A percentile compares a stretch with the other conserved stretches of the same genome.
These are phyloP conservation scores for Strobilomyces dryophilus DNA, from an alignment of 768 basidiomycete genomes.

Conservation along the genomic window DNA sequence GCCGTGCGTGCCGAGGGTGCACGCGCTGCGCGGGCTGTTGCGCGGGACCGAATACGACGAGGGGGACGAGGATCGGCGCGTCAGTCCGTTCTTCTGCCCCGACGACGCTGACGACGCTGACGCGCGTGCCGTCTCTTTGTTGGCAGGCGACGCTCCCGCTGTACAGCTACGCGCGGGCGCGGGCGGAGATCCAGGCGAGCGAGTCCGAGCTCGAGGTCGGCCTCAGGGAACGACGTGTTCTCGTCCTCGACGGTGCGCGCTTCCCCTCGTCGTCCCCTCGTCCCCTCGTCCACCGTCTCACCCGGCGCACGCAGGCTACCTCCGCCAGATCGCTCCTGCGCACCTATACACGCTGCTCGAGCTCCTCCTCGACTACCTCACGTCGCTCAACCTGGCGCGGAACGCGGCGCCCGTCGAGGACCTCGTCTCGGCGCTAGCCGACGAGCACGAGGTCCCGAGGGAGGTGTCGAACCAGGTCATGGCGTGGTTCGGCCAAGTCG, in stretches of 20 bases:
- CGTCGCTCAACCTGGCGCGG: slow-evolving; percentile 55
- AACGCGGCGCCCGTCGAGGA: slow-evolving; percentile 52
- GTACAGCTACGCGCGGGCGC: slow-evolving; percentile 53
- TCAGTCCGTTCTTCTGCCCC: slow-evolving; percentile 10
- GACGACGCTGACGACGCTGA: neutral
- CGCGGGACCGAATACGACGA: slow-evolving; percentile 71
- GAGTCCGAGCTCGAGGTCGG: slow-evolving; percentile 66
- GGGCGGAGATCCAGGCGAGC: slow-evolving; percentile 72
- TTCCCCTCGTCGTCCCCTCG: no score
- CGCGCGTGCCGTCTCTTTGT: neutral
- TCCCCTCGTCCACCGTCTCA: slow-evolving; percentile 1
- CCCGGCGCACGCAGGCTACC: slow-evolving; percentile 42
- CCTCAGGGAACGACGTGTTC: slow-evolving; percentile 63
- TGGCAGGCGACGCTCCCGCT: slow-evolving; percentile 41
- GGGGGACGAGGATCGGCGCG: slow-evolving; percentile 40
- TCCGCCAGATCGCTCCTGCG: slow-evolving; percentile 66
- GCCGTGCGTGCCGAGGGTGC: slow-evolving; percentile 71
- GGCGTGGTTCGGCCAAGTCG: slow-evolving; percentile 73
- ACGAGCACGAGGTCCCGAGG: slow-evolving; percentile 68
- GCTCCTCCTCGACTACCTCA: slow-evolving; percentile 67
- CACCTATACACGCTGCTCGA: slow-evolving; percentile 72
- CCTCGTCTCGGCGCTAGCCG: slow-evolving; percentile 56
- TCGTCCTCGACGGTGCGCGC: slow-evolving; percentile 66
- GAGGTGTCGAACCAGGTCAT: slow-evolving; percentile 66
- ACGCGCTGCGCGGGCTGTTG: slow-evolving; percentile 59